phyloP scores from a whole-genome alignment of 2,329 filamentous ascomycete genomes.

The Pseudocercospora crystallina region DNA sequence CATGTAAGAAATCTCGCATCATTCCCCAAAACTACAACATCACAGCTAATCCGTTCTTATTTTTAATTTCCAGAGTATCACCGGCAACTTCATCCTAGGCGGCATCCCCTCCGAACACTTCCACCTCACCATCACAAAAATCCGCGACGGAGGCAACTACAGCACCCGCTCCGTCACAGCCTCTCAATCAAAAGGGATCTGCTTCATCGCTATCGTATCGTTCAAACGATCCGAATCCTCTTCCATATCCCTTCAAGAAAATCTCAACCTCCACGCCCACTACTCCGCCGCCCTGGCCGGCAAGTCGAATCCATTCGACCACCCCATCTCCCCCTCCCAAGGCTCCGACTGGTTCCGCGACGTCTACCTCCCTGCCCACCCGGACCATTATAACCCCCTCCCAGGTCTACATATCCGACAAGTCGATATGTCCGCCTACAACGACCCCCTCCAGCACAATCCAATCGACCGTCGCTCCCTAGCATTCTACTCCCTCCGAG shows the following conservation, averaged over 20 bases:
- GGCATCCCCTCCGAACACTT: constrained; percentile 1
- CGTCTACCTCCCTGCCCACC: not conserved
- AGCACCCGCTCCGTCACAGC: not conserved
- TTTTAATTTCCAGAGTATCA: not conserved
- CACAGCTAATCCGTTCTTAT: too few species aligned
- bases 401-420: not conserved
- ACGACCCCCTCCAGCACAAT: not conserved
- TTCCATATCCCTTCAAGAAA: not conserved
- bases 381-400: not conserved
- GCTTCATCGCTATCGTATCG: not conserved
- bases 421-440: not conserved
- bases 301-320: not conserved
- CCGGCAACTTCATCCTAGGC: constrained; percentile 2
- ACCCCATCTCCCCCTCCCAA: not conserved
- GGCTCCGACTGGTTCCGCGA: constrained; percentile 1
- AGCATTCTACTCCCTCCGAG: not conserved
- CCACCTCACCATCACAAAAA: not conserved
- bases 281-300: not conserved
- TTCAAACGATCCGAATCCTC: not conserved
- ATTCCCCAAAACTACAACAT: too few species aligned
- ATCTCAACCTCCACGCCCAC: not conserved
- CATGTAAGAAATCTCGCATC: too few species aligned
- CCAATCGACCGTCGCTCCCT: not conserved
- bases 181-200: not conserved
- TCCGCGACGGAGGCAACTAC: constrained; percentile 1